These are phyloP conservation scores for Alternaria sp. DNA, from an alignment of 2,329 filamentous ascomycete genomes.

Conservation along the genomic window DNA sequence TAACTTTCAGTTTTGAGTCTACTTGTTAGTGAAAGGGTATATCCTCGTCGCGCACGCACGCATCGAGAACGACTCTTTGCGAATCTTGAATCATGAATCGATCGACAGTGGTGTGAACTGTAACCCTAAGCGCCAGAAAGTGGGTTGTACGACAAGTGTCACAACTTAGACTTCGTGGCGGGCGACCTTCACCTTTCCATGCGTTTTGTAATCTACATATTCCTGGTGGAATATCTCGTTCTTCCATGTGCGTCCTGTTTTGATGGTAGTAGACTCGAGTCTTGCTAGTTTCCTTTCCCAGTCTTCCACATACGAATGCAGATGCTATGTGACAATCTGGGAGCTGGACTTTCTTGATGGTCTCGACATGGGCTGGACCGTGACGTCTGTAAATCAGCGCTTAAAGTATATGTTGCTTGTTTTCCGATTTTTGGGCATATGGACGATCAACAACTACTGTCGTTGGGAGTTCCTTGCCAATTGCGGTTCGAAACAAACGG, in stretches of 20 bases:
- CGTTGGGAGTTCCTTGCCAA: background rate
- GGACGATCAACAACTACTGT: background rate
- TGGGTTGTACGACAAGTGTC: background rate
- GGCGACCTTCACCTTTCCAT: background rate
- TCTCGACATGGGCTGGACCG: background rate
- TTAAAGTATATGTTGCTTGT: background rate
- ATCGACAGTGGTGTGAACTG: background rate
- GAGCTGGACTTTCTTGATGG: background rate
- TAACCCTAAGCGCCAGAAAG: background rate
- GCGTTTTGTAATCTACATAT: background rate
- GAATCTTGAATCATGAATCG: background rate
- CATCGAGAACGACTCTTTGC: background rate
- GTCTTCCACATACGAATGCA: background rate
- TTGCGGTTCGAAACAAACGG: background rate
- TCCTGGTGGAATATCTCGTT: background rate
- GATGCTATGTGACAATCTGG: background rate
- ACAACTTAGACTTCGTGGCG: background rate
- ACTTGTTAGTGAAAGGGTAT: background rate
- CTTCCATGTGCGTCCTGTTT: background rate
- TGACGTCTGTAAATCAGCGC: background rate
- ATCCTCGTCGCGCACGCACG: background rate
- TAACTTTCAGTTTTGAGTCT: background rate
- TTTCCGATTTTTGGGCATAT: background rate
- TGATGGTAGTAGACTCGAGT: background rate
- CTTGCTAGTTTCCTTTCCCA: background rate